phyloP scores from a whole-genome alignment of 768 basidiomycete genomes.

The Xerocomellus amylosporus region DNA sequence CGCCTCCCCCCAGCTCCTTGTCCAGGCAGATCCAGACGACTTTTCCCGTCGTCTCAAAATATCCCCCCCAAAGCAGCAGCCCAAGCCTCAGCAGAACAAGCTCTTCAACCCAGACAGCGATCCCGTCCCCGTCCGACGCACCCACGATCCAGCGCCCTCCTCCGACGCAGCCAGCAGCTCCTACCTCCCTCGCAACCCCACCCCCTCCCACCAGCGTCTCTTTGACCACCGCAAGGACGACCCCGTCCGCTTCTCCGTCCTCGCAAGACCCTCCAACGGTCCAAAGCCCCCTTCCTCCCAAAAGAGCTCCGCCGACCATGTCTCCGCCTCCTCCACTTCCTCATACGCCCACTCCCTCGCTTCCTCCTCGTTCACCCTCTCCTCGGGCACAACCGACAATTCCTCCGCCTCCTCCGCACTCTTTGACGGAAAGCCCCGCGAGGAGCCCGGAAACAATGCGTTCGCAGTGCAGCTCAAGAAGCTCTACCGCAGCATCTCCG shows the following conservation, averaged over 20 bases:
- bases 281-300: conserved; percentile 50
- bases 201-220: conserved; percentile 51
- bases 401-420: conserved; percentile 71
- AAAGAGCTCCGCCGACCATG: conserved; percentile 64
- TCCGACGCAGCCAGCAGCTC: conserved; percentile 59
- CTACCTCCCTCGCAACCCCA: conserved; percentile 34
- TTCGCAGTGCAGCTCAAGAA: conserved; percentile 75
- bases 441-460: conserved; percentile 60
- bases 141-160: conserved; percentile 62
- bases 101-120: conserved; percentile 75
- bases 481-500: conserved; percentile 79
- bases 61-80: conserved; percentile 44
- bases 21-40: conserved; percentile 66
- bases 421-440: conserved; percentile 54
- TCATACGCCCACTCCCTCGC: conserved; percentile 68
- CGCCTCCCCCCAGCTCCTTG: not conserved
- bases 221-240: conserved; percentile 92
- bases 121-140: conserved; percentile 57
- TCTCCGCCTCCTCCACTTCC: conserved; percentile 73
- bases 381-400: conserved; percentile 68
- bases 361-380: conserved; percentile 71
- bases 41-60: conserved; percentile 72
- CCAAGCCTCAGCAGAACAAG: conserved; percentile 41
- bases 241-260: conserved; percentile 77
- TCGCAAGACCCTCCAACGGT: conserved; percentile 45